Conservation (phyloP, 1,284 basidiomycete species). For the Moesziomyces sp. region DNA sequence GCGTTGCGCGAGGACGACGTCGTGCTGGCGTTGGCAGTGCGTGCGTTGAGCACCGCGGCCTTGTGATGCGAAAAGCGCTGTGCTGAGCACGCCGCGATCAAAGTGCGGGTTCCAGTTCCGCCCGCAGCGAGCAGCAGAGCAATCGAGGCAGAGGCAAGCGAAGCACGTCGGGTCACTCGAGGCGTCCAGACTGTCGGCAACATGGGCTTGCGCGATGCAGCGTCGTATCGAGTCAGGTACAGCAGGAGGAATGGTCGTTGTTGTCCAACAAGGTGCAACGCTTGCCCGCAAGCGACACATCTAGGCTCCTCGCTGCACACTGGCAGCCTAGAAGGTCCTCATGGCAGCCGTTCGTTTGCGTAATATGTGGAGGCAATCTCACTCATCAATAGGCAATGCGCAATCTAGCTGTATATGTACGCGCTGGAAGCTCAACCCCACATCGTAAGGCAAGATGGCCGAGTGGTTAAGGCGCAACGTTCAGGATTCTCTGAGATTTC, state of each 20-base stretch:
- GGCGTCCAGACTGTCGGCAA: neutral
- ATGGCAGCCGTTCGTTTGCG: neutral
- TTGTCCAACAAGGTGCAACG: too few relatives aligned
- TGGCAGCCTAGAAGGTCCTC: too few relatives aligned
- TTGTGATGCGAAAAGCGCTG: slow-evolving; percentile 18
- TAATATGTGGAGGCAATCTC: slow-evolving; percentile 27
- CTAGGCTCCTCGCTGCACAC: too few relatives aligned
- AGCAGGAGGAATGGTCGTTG: too few relatives aligned
- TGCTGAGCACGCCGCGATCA: neutral
- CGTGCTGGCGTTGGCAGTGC: slow-evolving; percentile 12
- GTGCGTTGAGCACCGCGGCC: slow-evolving; percentile 3
- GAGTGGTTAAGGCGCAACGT: slow-evolving; percentile 67
- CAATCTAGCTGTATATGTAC: neutral
- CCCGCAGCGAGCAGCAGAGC: slow-evolving; percentile 16
- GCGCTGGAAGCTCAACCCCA: accelerated
- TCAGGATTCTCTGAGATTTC: slow-evolving; percentile 36
- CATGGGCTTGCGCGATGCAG: neutral
- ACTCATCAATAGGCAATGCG: neutral
- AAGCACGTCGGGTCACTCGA: neutral
- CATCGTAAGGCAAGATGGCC: slow-evolving; percentile 62
- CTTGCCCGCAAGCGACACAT: too few relatives aligned
- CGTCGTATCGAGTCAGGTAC: too few relatives aligned
- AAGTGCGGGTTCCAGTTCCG: neutral
- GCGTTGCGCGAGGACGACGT: slow-evolving; percentile 19
- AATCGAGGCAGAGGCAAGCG: neutral